These are phyloP conservation scores for Aquanectria penicillioides DNA, from an alignment of 2,329 filamentous ascomycete genomes.

Conservation along the genomic window DNA sequence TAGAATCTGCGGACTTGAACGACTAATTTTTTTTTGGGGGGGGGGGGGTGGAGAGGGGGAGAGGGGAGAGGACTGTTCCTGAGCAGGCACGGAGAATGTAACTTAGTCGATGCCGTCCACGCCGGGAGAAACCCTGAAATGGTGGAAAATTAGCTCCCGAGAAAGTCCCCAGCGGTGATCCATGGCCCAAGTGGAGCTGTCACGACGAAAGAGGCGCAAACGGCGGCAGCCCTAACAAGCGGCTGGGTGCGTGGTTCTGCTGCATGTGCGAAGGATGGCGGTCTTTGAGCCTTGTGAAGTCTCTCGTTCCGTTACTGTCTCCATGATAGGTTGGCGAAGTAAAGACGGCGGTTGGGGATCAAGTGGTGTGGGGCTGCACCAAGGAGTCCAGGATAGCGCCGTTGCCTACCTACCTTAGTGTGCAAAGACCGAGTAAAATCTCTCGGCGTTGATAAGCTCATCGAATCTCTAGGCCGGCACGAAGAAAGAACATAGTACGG, in stretches of 20 bases:
- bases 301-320: neutral
- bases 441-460: neutral
- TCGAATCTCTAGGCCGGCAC: neutral
- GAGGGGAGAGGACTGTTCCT: neutral
- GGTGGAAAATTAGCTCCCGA: slow-evolving; percentile 19
- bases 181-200: slow-evolving; percentile 40
- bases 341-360: slow-evolving; percentile 6
- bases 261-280: slow-evolving; percentile 25
- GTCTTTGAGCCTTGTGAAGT: no score
- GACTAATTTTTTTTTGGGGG: no score
- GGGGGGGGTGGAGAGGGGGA: no score
- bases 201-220: slow-evolving; percentile 38
- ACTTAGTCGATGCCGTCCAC: slow-evolving; percentile 7
- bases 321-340: neutral
- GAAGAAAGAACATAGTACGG: no score
- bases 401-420: slow-evolving; percentile 1
- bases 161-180: slow-evolving; percentile 33
- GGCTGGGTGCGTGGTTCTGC: slow-evolving; percentile 29
- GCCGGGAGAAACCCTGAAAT: neutral
- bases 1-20: no score
- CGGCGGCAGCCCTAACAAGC: slow-evolving; percentile 37
- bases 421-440: neutral
- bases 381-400: neutral
- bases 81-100: slow-evolving; percentile 7
- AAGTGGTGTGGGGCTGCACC: neutral